phyloP scores from a whole-genome alignment of 2,329 filamentous ascomycete species.

The Sporothrix brunneoviolacea region DNA sequence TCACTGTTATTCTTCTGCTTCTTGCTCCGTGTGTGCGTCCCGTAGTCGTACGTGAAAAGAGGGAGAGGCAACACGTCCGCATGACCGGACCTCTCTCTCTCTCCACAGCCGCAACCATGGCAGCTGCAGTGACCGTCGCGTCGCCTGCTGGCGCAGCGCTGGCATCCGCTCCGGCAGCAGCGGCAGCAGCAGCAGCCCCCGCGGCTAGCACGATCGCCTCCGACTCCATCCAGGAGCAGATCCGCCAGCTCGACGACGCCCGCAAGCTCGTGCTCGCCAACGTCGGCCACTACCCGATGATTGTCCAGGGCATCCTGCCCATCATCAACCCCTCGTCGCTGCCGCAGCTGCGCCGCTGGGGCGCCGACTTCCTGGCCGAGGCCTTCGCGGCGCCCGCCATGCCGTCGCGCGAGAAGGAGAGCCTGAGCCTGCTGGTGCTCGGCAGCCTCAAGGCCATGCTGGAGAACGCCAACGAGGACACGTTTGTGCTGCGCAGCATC shows the following conservation, averaged over 20 bases:
- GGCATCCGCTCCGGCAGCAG: background rate
- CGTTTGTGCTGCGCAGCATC: conserved; percentile 73
- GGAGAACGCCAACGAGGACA: conserved; percentile 68
- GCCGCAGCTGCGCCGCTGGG: conserved; percentile 87
- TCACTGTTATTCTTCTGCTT: no score
- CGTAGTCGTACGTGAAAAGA: no score
- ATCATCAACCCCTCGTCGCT: conserved; percentile 71
- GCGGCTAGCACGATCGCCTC: background rate
- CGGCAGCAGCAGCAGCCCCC: background rate
- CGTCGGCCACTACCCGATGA: conserved; percentile 80
- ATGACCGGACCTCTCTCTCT: background rate
- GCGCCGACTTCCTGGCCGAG: conserved; percentile 90
- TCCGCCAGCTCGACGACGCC: conserved; percentile 83
- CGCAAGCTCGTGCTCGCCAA: conserved; percentile 84
- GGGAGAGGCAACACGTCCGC: no score
- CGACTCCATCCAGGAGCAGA: conserved; percentile 60
- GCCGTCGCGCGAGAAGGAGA: conserved; percentile 69
- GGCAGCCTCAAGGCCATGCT: conserved; percentile 66
- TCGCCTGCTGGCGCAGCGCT: background rate
- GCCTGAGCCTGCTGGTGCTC: conserved; percentile 68
- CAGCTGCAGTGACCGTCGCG: background rate
- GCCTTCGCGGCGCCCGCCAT: conserved; percentile 90
- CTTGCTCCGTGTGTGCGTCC: no score
- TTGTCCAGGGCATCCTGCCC: conserved; percentile 87
- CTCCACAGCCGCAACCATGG: background rate